These are phyloP conservation scores for Dothideomycetes sp. DNA, from an alignment of 2,329 filamentous ascomycete species.

Conservation along the genomic window DNA sequence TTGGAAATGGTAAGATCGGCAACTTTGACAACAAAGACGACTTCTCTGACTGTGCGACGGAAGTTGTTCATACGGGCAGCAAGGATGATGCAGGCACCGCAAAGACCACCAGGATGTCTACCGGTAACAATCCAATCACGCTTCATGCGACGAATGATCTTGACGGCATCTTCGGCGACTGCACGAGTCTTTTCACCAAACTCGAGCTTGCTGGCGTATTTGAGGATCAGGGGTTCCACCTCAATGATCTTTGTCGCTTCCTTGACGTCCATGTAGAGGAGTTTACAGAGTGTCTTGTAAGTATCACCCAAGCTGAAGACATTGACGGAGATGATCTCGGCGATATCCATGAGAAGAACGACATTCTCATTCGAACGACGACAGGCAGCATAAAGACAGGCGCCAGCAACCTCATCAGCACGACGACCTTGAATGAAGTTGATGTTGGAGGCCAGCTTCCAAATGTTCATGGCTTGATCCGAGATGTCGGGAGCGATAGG, in stretches of 20 bases:
- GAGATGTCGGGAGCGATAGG: constrained; percentile 29
- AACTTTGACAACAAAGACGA: constrained; percentile 97
- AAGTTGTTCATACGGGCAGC: constrained; percentile 98
- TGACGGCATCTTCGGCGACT: constrained; percentile 79
- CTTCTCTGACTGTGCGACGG: constrained; percentile 79
- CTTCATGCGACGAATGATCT: constrained; percentile 86
- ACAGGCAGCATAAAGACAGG: constrained; percentile 83
- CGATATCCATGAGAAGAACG: constrained; percentile 90
- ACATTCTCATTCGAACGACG: constrained; percentile 70
- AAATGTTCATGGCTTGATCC: constrained; percentile 33
- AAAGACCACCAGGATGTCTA: constrained; percentile 84
- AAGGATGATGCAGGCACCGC: constrained; percentile 86
- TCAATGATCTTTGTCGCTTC: constrained; percentile 13
- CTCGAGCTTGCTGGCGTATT: constrained; percentile 85
- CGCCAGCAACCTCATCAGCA: constrained; percentile 76
- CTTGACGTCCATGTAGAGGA: constrained; percentile 56
- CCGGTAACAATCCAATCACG: constrained; percentile 96
- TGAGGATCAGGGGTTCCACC: constrained; percentile 73
- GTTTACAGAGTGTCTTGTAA: constrained; percentile 72
- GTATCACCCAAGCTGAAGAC: constrained; percentile 86
- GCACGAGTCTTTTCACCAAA: constrained; percentile 74
- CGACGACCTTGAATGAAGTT: constrained; percentile 73
- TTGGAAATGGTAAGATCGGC: constrained; percentile 88
- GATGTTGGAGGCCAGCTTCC: constrained; percentile 47
- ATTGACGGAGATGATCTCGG: constrained; percentile 74